Base-by-base conservation (phyloP, 371 early-diverging fungal genomes). In the Mortierella sp. region DNA sequence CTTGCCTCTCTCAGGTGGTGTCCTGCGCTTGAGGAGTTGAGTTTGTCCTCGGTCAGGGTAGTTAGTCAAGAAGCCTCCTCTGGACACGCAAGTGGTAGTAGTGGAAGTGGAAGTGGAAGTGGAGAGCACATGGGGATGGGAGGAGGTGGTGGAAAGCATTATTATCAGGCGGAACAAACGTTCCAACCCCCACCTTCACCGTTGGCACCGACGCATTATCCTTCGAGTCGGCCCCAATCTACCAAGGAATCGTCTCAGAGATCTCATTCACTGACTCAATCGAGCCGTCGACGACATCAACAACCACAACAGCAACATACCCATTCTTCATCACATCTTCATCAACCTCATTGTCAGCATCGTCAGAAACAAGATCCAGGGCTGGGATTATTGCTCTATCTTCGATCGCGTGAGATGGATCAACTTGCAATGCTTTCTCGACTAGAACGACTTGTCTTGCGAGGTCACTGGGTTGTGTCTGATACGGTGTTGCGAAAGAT, bases 21-120 rank as follows among this genome's bases (percentile, higher is more conserved):
- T 47, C 76, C 76, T 4, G 64, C 57, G 3, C 45, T 75, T 0
- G 76, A 75, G 47, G 71, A 75, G 16, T 56, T 75, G 29, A 46
- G 47, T 0, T 16, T 75, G 43, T 51, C 61, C 4, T 63, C 67
- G 2, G 43, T 62, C 37, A 37, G 37, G 37, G 9, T 3, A 5
- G 37, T 9, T 37, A 9, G 37, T 37, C 37, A 37, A 37, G 37
- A 37, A 9, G 37, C 37, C n/a, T n/a, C n/a, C n/a, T n/a, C n/a
- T 5, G 37, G 37, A 37, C 37, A 37, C 5, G 9, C 37, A 9
- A 9, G 37, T n/a, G n/a, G n/a, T n/a, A n/a, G n/a, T n/a, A n/a
- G n/a, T n/a, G n/a, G n/a, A n/a, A n/a, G n/a, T n/a, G n/a, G n/a
- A n/a, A n/a, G n/a, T n/a, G n/a, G n/a, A n/a, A n/a, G n/a, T 37